phyloP scores from a whole-genome alignment of 805 yeast genomes.

The Myxozyma neotropica region DNA sequence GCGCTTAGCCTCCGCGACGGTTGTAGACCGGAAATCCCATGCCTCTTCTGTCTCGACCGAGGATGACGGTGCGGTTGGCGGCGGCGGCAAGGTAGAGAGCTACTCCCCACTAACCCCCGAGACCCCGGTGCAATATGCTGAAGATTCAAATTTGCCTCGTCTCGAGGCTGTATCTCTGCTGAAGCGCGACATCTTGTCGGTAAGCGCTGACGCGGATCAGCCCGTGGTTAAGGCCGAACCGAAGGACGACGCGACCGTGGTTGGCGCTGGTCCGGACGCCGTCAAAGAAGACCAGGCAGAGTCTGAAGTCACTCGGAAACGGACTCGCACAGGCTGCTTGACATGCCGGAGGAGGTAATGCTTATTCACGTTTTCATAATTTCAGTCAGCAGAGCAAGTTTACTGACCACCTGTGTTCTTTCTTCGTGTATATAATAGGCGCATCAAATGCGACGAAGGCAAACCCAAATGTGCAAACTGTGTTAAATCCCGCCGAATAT shows the following conservation, averaged over 20 bases:
- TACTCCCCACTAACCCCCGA: neutral
- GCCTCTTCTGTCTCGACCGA: neutral
- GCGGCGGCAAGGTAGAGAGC: neutral
- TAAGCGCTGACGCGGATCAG: neutral
- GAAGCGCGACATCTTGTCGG: too few relatives aligned
- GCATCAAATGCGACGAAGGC: constrained; percentile 67
- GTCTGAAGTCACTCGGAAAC: constrained; percentile 3
- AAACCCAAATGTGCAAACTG: constrained; percentile 60
- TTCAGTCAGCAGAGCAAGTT: neutral
- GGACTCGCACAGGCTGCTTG: constrained; percentile 28
- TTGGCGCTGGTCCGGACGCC: too few relatives aligned
- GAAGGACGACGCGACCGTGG: too few relatives aligned
- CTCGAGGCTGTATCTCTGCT: too few relatives aligned
- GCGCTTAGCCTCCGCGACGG: neutral
- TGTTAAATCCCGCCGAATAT: constrained; percentile 22
- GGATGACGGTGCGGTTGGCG: neutral
- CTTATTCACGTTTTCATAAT: neutral
- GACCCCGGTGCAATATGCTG: too few relatives aligned
- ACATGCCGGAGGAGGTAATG: constrained; percentile 21
- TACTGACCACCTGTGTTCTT: neutral
- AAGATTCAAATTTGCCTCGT: too few relatives aligned
- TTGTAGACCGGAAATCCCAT: neutral
- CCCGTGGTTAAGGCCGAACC: too few relatives aligned
- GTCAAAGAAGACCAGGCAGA: neutral
- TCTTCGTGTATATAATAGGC: too few relatives aligned